Evolutionary conservation across 495 filamentous ascomycete genomes (phyloP).

Genomic region (Lophiostoma macrostomum): DNA sequence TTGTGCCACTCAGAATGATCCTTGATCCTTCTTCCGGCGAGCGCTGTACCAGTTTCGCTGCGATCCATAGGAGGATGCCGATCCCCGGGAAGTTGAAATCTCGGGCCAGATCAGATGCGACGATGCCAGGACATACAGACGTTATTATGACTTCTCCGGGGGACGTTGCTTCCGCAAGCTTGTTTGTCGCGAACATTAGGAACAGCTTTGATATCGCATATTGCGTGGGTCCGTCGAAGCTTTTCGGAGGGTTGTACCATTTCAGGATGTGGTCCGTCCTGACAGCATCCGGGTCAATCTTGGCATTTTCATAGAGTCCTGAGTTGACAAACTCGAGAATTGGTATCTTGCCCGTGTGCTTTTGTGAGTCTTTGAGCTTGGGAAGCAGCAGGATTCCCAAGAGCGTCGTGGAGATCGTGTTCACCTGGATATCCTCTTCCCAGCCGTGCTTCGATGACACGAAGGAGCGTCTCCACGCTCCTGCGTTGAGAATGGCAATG

Average conservation of each 20-base stretch:
- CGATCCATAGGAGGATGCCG: not conserved
- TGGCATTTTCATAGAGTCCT: slow-evolving; percentile 15
- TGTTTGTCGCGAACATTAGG: slow-evolving; percentile 24
- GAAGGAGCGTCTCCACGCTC: slow-evolving; percentile 27
- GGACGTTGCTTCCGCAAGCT: slow-evolving; percentile 13
- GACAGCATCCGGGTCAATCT: not conserved
- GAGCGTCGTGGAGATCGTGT: slow-evolving; percentile 16
- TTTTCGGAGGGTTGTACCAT: slow-evolving; percentile 16
- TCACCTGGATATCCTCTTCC: slow-evolving; percentile 31
- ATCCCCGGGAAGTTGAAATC: slow-evolving; percentile 15
- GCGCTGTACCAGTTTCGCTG: slow-evolving; percentile 1
- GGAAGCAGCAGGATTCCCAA: slow-evolving; percentile 27
- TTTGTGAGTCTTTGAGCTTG: slow-evolving; percentile 19
- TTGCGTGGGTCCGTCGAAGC: slow-evolving; percentile 6
- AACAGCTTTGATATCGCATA: slow-evolving; percentile 26
- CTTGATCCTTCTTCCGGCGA: slow-evolving; percentile 16
- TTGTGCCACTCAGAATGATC: slow-evolving; percentile 23
- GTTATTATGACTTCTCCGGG: slow-evolving; percentile 23
- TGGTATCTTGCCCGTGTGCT: slow-evolving; percentile 5
- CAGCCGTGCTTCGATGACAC: slow-evolving; percentile 15
- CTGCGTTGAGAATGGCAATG: slow-evolving; percentile 46
- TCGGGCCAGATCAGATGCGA: slow-evolving; percentile 18
- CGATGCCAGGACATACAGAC: slow-evolving; percentile 24
- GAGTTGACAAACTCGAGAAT: slow-evolving; percentile 29
- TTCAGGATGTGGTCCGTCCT: slow-evolving; percentile 3